A percentile compares a stretch with the other conserved stretches of the same genome.
Evolutionary conservation across 2,329 filamentous ascomycete species (phyloP).

Genomic region (Thelonectria blattea): DNA sequence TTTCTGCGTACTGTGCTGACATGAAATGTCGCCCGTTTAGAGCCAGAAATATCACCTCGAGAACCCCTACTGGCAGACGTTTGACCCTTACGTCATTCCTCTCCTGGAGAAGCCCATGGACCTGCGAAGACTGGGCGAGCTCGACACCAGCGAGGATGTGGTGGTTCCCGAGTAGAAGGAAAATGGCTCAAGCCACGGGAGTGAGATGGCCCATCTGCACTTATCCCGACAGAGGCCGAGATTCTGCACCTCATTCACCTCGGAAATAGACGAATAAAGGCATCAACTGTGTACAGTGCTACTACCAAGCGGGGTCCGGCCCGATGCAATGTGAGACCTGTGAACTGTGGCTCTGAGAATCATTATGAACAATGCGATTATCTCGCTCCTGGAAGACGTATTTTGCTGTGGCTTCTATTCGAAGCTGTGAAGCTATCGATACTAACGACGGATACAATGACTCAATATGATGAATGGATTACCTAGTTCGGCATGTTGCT

Average conservation of each 20-base stretch:
- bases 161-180: constrained; percentile 43
- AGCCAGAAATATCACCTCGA: constrained; percentile 68
- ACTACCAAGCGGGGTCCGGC: no score
- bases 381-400: no score
- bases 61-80: constrained; percentile 78
- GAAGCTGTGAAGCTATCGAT: no score
- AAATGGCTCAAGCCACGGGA: background rate
- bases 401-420: no score
- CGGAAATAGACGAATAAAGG: background rate
- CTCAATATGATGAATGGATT: no score
- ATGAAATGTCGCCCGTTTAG: constrained; percentile 33
- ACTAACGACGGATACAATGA: no score
- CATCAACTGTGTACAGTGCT: no score
- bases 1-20: constrained; percentile 3
- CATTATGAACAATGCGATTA: no score
- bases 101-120: constrained; percentile 74
- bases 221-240: background rate
- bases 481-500: no score
- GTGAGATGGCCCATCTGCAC: background rate
- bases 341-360: no score
- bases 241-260: background rate
- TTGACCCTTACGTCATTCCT: constrained; percentile 75
- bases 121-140: constrained; percentile 69
- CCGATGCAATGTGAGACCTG: no score
- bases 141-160: constrained; percentile 61